Conservation (phyloP, 2,329 filamentous ascomycete species). For the Zasmidium cellare region DNA sequence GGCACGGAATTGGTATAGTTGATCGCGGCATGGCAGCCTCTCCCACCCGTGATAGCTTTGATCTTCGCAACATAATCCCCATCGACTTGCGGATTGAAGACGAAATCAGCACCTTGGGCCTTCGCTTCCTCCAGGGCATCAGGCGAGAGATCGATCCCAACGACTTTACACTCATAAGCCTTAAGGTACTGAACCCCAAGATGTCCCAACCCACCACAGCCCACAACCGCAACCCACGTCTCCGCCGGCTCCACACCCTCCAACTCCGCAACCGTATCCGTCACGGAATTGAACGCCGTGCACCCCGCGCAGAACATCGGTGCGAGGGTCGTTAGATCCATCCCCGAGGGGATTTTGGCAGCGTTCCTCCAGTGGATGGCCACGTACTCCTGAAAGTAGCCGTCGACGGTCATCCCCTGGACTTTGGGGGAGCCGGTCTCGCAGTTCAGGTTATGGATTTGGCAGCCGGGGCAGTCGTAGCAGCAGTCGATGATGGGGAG, state of each 20-base stretch:
- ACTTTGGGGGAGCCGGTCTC: conserved; percentile 13
- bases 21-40: conserved; percentile 21
- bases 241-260: conserved; percentile 7
- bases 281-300: conserved; percentile 27
- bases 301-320: conserved; percentile 21
- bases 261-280: conserved; percentile 15
- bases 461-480: conserved; percentile 21
- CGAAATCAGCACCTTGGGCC: conserved; percentile 17
- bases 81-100: conserved; percentile 17
- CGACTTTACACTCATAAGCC: conserved; percentile 46
- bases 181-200: conserved; percentile 50
- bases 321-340: conserved; percentile 15
- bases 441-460: conserved; percentile 17
- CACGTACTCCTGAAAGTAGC: conserved; percentile 19
- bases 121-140: conserved; percentile 19
- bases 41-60: conserved; percentile 13
- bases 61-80: conserved; percentile 12
- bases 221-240: conserved; percentile 15
- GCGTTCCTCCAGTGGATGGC: conserved; percentile 20
- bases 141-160: conserved; percentile 49
- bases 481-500: conserved; percentile 19
- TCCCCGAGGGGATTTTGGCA: conserved; percentile 16
- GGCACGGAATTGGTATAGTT: conserved; percentile 22
- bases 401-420: conserved; percentile 20
- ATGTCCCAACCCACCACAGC: conserved; percentile 31